phyloP scores from a whole-genome alignment of 306 rosid genomes.

The Glycyrrhiza uralensis region DNA sequence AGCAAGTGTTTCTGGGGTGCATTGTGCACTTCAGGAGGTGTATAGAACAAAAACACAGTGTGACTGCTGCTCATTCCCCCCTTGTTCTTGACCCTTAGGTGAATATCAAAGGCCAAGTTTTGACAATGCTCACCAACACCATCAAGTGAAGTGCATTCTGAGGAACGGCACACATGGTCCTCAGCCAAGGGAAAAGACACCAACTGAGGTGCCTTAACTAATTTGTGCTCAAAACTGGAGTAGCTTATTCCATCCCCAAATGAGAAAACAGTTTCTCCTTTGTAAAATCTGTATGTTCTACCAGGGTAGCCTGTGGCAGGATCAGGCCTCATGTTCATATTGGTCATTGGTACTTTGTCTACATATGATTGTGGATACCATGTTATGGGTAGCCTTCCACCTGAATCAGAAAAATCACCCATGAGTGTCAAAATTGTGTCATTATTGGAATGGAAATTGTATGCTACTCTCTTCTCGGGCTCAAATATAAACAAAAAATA shows the following conservation, averaged over 20 bases:
- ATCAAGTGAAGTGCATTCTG: slow-evolving; percentile 62
- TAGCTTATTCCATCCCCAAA: slow-evolving; percentile 93
- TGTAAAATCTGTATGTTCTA: slow-evolving; percentile 80
- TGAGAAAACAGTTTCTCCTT: slow-evolving; percentile 71
- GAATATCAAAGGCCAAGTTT: slow-evolving; percentile 58
- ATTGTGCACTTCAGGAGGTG: slow-evolving; percentile 74
- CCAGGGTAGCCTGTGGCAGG: slow-evolving; percentile 80
- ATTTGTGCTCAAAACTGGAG: slow-evolving; percentile 48
- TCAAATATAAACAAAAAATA: no score
- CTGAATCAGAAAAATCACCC: slow-evolving; percentile 32
- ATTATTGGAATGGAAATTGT: not conserved
- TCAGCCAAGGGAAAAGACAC: slow-evolving; percentile 58
- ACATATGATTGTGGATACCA: slow-evolving; percentile 93
- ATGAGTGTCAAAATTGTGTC: not conserved
- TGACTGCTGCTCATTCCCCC: slow-evolving; percentile 58
- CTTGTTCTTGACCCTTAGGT: slow-evolving; percentile 60
- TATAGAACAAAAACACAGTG: slow-evolving; percentile 65
- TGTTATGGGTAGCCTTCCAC: slow-evolving; percentile 93
- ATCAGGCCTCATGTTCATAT: slow-evolving; percentile 94
- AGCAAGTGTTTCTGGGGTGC: slow-evolving; percentile 77
- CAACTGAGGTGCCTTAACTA: slow-evolving; percentile 52
- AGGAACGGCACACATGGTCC: slow-evolving; percentile 59
- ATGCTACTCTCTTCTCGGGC: no score
- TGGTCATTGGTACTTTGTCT: slow-evolving; percentile 84
- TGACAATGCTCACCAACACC: slow-evolving; percentile 47